A percentile compares a stretch with the other conserved stretches of the same genome.
Conservation (phyloP, 768 basidiomycete genomes). For the Punctularia strigosozonata region DNA sequence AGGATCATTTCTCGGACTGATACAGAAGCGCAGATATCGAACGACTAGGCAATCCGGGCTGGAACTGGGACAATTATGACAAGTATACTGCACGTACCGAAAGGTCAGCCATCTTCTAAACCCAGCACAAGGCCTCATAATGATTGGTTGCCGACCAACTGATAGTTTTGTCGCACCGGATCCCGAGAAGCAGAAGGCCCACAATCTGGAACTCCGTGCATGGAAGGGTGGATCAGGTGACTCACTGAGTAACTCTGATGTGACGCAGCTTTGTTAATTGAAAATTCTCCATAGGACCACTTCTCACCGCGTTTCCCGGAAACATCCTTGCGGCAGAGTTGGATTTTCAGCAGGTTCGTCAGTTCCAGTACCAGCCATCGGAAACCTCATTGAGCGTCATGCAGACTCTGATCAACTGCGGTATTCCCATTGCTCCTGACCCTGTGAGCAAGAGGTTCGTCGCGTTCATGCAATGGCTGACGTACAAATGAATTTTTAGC, state of each 20-base stretch:
- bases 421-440: background rate
- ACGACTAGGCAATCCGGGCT: slow-evolving; percentile 16
- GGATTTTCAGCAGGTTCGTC: slow-evolving; percentile 9
- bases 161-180: background rate
- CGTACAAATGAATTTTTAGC: background rate
- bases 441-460: background rate
- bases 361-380: background rate
- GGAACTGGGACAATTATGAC: slow-evolving; percentile 14
- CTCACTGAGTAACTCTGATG: background rate
- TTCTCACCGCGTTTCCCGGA: slow-evolving; percentile 8
- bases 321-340: slow-evolving; percentile 8
- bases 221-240: background rate
- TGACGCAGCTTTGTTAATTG: background rate
- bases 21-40: slow-evolving; percentile 6
- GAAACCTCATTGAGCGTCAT: background rate
- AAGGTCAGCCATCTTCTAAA: slow-evolving; percentile 4
- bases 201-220: background rate
- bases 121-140: background rate
- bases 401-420: background rate
- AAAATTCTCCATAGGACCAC: slow-evolving; percentile 7
- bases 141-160: background rate
- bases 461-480: background rate
- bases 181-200: background rate
- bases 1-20: background rate
- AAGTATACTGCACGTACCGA: slow-evolving; percentile 12